phyloP scores from a whole-genome alignment of 2,329 filamentous ascomycete genomes.

The Talaromyces islandicus region DNA sequence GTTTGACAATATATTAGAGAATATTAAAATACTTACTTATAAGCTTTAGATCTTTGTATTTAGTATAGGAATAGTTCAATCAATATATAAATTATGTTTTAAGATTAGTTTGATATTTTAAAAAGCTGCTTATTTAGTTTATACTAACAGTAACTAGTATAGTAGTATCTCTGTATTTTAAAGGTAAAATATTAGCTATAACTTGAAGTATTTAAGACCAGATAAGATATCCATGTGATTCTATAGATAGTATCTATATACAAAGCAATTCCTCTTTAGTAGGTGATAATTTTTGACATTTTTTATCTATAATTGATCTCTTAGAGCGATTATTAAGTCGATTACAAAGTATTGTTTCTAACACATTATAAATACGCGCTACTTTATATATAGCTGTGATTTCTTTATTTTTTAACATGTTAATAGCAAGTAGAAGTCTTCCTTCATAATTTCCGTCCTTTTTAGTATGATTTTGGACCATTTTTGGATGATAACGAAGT shows the following conservation, averaged over 20 bases:
- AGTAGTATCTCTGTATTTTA: neutral
- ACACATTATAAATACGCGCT: neutral
- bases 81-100: neutral
- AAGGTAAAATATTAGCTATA: constrained; percentile 1
- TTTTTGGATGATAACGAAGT: neutral
- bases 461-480: neutral
- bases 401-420: neutral
- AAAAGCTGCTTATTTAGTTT: neutral
- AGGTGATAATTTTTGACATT: neutral
- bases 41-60: neutral
- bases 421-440: neutral
- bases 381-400: neutral
- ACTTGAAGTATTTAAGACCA: neutral
- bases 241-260: neutral
- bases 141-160: neutral
- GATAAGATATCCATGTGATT: neutral
- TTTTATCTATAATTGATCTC: neutral
- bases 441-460: neutral
- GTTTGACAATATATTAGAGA: neutral
- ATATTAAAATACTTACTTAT: neutral
- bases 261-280: neutral
- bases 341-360: neutral
- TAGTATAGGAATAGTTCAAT: neutral
- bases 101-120: neutral
- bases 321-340: neutral